A percentile compares a stretch with the other conserved stretches of the same genome.
Conservation (phyloP, 805 yeast genomes). For the Candida xiaguanensis region DNA sequence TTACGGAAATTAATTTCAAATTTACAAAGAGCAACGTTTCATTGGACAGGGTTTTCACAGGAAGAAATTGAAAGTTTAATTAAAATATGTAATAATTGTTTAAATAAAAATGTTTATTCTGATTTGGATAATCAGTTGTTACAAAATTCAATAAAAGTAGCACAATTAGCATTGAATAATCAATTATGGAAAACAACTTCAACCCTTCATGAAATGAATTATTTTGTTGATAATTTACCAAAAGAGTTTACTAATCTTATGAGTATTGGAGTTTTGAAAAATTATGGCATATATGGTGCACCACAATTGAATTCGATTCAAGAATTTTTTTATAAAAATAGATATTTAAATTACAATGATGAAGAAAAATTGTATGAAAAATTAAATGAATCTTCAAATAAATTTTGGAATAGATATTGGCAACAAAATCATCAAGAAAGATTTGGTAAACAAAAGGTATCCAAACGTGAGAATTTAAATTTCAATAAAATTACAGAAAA, state of each 20-base stretch:
- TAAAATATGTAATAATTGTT: constrained; percentile 43
- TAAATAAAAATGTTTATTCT: constrained; percentile 37
- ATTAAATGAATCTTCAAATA: constrained; percentile 29
- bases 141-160: constrained; percentile 39
- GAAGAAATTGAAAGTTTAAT: constrained; percentile 54
- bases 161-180: constrained; percentile 49
- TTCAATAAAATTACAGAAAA: neutral
- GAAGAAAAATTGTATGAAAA: constrained; percentile 24
- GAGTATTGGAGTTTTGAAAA: constrained; percentile 10
- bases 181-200: constrained; percentile 57
- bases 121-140: constrained; percentile 40
- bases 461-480: neutral
- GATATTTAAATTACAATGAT: constrained; percentile 37
- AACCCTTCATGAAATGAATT: constrained; percentile 63
- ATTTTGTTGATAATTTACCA: constrained; percentile 47
- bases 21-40: constrained; percentile 63
- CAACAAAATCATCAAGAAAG: constrained; percentile 34
- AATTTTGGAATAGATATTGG: constrained; percentile 59
- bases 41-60: constrained; percentile 70
- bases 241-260: constrained; percentile 34
- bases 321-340: constrained; percentile 49
- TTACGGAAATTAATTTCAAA: constrained; percentile 56
- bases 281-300: constrained; percentile 51
- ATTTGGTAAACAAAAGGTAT: constrained; percentile 32
- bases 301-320: constrained; percentile 54